A percentile compares a stretch with the other conserved stretches of the same genome.
These are phyloP conservation scores for Chamaecyparis obtusa DNA, from an alignment of 75 land plant species.

Conservation along the genomic window DNA sequence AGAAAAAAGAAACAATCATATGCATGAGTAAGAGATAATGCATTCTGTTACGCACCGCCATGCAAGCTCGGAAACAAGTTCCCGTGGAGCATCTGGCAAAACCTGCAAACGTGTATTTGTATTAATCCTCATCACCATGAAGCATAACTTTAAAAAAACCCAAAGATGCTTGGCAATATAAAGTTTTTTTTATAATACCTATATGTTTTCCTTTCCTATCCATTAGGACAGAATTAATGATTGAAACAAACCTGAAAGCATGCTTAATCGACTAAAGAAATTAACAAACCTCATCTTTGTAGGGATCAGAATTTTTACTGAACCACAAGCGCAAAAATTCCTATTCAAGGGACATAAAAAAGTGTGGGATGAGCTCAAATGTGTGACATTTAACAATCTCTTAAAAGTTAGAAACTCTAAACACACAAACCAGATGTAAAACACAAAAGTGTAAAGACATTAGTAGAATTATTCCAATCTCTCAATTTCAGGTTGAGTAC, in stretches of 20 bases:
- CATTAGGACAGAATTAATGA: not conserved
- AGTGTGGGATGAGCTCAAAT: not conserved
- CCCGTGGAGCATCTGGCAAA: slow-evolving; percentile 85
- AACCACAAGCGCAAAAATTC: slow-evolving; percentile 99
- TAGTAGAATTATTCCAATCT: too few species aligned
- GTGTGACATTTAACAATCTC: not conserved
- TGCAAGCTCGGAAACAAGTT: slow-evolving; percentile 87
- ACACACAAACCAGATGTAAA: not conserved
- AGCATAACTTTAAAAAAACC: not conserved
- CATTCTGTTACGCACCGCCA: slow-evolving; percentile 67
- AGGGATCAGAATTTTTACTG: slow-evolving; percentile 87
- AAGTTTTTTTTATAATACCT: not conserved
- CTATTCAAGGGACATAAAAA: slow-evolving; percentile 26
- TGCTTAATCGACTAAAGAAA: not conserved
- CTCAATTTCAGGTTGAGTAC: too few species aligned
- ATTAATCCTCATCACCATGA: not conserved
- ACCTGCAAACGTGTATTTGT: slow-evolving; percentile 39
- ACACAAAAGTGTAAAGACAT: too few species aligned
- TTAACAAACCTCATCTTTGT: slow-evolving; percentile 74
- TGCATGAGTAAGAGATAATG: not conserved
- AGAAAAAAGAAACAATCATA: not conserved
- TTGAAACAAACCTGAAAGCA: not conserved
- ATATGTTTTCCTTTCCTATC: not conserved
- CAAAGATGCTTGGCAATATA: not conserved
- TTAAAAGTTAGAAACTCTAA: not conserved